A percentile compares a stretch with the other conserved stretches of the same genome.
Conservation (phyloP, 352 stramenopile genomes). For the Globisporangium solare region DNA sequence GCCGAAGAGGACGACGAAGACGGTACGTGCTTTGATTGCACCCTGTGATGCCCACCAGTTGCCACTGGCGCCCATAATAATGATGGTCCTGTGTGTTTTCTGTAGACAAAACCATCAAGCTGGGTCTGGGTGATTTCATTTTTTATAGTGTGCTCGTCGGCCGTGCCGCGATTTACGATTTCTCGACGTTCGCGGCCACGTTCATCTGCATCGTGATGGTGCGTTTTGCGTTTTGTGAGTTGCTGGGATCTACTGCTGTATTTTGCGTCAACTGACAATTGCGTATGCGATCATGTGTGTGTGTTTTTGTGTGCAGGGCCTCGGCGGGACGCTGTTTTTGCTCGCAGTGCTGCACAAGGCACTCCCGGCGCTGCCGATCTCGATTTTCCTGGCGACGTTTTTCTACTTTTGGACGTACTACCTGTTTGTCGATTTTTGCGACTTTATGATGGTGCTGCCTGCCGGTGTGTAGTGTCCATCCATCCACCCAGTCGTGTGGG, state of each 20-base stretch:
- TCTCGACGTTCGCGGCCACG: slow-evolving; percentile 92
- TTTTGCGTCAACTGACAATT: not conserved
- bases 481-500: not conserved
- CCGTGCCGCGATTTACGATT: slow-evolving; percentile 94
- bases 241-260: not conserved
- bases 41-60: not conserved
- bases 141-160: slow-evolving; percentile 98
- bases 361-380: slow-evolving; percentile 95
- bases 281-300: no score
- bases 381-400: slow-evolving; percentile 77
- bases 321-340: slow-evolving; percentile 94
- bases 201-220: slow-evolving; percentile 94
- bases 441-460: slow-evolving; percentile 71
- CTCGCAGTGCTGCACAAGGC: slow-evolving; percentile 92
- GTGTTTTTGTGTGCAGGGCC: slow-evolving; percentile 39
- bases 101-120: slow-evolving; percentile 87
- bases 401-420: slow-evolving; percentile 85
- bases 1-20: slow-evolving; percentile 54
- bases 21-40: slow-evolving; percentile 13
- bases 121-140: slow-evolving; percentile 97
- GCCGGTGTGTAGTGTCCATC: slow-evolving; percentile 38
- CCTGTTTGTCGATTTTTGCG: slow-evolving; percentile 81
- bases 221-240: slow-evolving; percentile 12
- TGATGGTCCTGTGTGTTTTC: no score
- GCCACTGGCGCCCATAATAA: no score